These are phyloP conservation scores for Saccharomyces hybrid DNA, from an alignment of 1,139 yeast genomes.

Conservation along the genomic window DNA sequence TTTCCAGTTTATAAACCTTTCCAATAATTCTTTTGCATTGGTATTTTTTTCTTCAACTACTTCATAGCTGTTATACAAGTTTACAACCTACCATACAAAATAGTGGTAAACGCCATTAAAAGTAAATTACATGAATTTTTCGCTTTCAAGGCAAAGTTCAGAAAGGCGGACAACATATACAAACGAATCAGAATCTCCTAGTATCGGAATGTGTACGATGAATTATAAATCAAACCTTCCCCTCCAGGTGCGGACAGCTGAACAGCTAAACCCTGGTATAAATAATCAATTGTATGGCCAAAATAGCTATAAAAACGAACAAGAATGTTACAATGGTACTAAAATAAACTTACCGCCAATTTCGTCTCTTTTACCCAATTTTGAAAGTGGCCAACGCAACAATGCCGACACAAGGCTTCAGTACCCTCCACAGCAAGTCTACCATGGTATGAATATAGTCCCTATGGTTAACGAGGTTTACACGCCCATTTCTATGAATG, in stretches of 20 bases:
- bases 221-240: background rate
- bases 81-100: background rate
- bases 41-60: background rate
- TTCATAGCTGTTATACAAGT: background rate
- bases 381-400: background rate
- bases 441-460: background rate
- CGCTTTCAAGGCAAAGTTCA: slow-evolving; percentile 1
- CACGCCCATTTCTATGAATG: background rate
- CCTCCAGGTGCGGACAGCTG: background rate
- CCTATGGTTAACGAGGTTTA: background rate
- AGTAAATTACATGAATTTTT: background rate
- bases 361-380: background rate
- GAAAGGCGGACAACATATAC: background rate
- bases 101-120: background rate
- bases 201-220: background rate
- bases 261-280: background rate
- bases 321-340: background rate
- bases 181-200: background rate
- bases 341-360: background rate
- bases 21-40: background rate
- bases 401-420: background rate
- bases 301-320: background rate
- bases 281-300: background rate
- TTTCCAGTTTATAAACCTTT: background rate
- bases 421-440: background rate